phyloP scores from a whole-genome alignment of 2,329 filamentous ascomycete genomes.

The Colletotrichum liriopes region DNA sequence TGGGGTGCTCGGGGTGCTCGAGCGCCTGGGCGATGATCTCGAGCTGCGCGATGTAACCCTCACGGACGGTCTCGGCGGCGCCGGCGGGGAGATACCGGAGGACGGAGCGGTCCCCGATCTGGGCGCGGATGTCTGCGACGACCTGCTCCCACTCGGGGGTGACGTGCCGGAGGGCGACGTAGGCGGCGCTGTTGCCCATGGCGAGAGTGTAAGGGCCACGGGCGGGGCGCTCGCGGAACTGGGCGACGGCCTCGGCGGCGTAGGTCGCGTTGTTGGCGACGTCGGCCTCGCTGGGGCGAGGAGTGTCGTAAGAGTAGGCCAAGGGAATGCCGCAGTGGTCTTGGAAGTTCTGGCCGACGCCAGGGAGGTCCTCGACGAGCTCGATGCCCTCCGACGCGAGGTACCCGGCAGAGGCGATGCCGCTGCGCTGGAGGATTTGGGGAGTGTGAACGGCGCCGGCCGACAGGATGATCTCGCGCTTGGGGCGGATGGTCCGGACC shows the following conservation, averaged over 20 bases:
- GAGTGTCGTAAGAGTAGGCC: constrained; percentile 41
- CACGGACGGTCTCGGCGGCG: constrained; percentile 44
- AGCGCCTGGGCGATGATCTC: constrained; percentile 47
- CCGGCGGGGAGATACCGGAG: constrained; percentile 43
- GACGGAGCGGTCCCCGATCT: constrained; percentile 46
- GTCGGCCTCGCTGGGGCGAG: constrained; percentile 2
- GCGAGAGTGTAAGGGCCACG: constrained; percentile 56
- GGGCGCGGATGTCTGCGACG: constrained; percentile 46
- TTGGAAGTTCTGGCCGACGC: constrained; percentile 66
- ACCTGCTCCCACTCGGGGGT: constrained; percentile 46
- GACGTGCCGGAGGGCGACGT: constrained; percentile 48
- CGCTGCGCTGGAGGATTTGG: constrained; percentile 67
- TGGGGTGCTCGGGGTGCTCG: constrained; percentile 49
- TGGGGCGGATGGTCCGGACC: constrained; percentile 48
- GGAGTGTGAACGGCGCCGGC: constrained; percentile 67
- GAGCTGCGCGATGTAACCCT: constrained; percentile 49
- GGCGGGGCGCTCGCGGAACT: constrained; percentile 51
- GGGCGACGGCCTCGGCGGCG: constrained; percentile 50
- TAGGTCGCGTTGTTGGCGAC: constrained; percentile 51
- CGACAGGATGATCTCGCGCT: constrained; percentile 64
- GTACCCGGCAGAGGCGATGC: constrained; percentile 61
- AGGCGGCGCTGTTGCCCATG: constrained; percentile 51
- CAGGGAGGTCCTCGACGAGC: constrained; percentile 61
- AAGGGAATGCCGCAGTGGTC: constrained; percentile 53
- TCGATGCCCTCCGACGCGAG: constrained; percentile 61